Base-by-base conservation (phyloP, 345 rosid genomes). In the Rubroshorea leprosula region DNA sequence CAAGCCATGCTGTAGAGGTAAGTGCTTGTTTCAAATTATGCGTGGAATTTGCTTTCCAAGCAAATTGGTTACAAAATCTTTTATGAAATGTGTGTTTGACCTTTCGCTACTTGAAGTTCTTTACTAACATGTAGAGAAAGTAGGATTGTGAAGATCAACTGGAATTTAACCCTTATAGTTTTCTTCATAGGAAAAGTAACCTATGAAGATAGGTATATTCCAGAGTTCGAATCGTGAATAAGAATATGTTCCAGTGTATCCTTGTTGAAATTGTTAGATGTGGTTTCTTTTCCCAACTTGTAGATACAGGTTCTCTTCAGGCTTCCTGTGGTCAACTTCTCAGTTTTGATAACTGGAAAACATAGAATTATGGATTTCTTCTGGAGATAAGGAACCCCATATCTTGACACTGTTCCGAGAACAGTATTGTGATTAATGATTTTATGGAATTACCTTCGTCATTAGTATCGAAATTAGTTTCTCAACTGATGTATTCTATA, bases 1-100 rank as follows among this genome's bases (percentile, higher is more conserved):
- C 82, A 55, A 84, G 79, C 64, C 90, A 84, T 60, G 96, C 57
- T 44, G 80, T 68, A 15, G 96, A 93, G 93, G 99, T 86, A 78
- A 82, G 63, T 71, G 24, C 44, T 59, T 60, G 13, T 55, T n/a
- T 63, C 55, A 26, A 46, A 62, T 49, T 45, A 22, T 54, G 27
- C 15, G 9, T 2, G 23, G 35, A 29, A 29, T 9, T 29, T 29
- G 35, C 35, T 29, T 35, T 35, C 41, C 35, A 29, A 3, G 35
- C 9, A 29, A 29, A 29, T 29, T 35, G 5, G 41, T 35, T n/a
- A 35, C 41, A 35, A 1, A 35, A 35, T 35, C 41, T 35, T 13
- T 6, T 35, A 2, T 35, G 41, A 3, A 35, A 35, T 6, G 5
- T 6, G 7, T 6, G 1, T 35, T 35, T 35, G 35, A 35, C 12